phyloP scores from a whole-genome alignment of 2,329 filamentous ascomycete species.

The Calonectria naviculata region DNA sequence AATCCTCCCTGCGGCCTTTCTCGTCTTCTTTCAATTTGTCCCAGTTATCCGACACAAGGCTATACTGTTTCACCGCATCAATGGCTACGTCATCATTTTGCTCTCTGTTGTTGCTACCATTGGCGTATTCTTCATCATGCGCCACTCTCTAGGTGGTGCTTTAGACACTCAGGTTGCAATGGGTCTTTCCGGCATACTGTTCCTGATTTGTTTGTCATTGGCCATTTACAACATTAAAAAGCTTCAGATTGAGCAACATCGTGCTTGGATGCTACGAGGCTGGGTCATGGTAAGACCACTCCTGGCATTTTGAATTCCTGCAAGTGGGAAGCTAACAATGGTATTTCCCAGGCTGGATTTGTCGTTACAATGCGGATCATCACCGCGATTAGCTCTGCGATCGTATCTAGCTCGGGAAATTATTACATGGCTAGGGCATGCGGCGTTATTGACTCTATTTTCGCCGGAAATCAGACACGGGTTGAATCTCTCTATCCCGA shows the following conservation, averaged over 20 bases:
- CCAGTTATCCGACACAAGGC: conserved; percentile 58
- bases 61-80: conserved; percentile 68
- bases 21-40: conserved; percentile 60
- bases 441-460: neutral
- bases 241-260: conserved; percentile 71
- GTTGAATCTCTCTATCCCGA: neutral
- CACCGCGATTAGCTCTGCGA: neutral
- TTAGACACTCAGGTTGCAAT: conserved; percentile 58
- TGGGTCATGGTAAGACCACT: neutral
- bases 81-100: conserved; percentile 65
- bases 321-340: neutral
- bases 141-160: conserved; percentile 63
- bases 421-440: neutral
- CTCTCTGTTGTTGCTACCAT: conserved; percentile 58
- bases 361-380: neutral
- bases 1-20: conserved; percentile 55
- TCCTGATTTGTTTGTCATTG: conserved; percentile 54
- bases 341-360: neutral
- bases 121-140: conserved; percentile 64
- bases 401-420: neutral
- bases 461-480: neutral
- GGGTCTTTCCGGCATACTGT: conserved; percentile 55
- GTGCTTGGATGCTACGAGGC: conserved; percentile 69
- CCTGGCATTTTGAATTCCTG: neutral
- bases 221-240: conserved; percentile 68